Conservation (phyloP, 73 alveolate species). For the Paraurostyla sp. region DNA sequence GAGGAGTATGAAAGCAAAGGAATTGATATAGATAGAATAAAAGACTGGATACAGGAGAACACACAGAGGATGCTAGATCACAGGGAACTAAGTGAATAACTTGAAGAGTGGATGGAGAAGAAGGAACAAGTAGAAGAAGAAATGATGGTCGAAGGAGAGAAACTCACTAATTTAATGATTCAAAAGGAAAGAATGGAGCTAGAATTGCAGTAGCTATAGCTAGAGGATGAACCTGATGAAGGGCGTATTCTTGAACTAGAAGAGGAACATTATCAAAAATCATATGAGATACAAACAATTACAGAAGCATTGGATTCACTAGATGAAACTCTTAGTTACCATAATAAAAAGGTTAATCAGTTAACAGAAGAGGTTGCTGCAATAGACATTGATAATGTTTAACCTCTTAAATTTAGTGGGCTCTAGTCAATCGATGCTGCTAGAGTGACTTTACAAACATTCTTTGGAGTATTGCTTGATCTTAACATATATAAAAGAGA, state of each 20-base stretch:
- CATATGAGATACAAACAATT: background rate
- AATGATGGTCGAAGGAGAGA: conserved; percentile 58
- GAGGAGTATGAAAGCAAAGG: conserved; percentile 45
- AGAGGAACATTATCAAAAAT: background rate
- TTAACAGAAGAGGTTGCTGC: conserved; percentile 22
- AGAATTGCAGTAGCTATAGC: conserved; percentile 10
- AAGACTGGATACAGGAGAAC: conserved; percentile 60
- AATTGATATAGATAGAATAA: conserved; percentile 67
- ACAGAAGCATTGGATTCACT: conserved; percentile 37
- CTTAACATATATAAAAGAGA: conserved; percentile 66
- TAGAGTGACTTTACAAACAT: conserved; percentile 64
- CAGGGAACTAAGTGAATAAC: conserved; percentile 36
- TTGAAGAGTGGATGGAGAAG: background rate
- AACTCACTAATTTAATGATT: conserved; percentile 9
- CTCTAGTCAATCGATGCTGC: conserved; percentile 56
- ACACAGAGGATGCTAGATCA: conserved; percentile 54
- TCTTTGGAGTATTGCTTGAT: conserved; percentile 70
- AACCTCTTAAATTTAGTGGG: conserved; percentile 60
- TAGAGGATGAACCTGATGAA: conserved; percentile 42
- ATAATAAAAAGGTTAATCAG: background rate
- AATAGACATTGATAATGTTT: conserved; percentile 41
- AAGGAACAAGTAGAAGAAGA: conserved; percentile 58
- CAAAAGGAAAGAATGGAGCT: conserved; percentile 43
- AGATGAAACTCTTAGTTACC: conserved; percentile 25
- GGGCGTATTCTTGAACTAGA: conserved; percentile 53